phyloP scores from a whole-genome alignment of 805 yeast species.

The Kazachstania bromeliacearum region DNA sequence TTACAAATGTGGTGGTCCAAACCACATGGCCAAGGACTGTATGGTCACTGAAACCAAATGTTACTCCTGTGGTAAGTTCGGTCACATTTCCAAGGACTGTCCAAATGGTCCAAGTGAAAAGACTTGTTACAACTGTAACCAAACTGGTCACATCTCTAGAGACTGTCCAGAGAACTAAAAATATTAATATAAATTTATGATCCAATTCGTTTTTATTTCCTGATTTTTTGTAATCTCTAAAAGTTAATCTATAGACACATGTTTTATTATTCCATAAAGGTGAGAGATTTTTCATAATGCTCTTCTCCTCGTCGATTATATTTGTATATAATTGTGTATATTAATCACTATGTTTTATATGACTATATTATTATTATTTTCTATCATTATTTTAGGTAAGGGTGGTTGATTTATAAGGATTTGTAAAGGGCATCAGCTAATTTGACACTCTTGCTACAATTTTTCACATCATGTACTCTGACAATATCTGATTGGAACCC shows the following conservation, averaged over 20 bases:
- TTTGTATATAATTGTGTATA: neutral
- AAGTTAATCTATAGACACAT: too few species aligned
- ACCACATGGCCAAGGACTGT: conserved; percentile 89
- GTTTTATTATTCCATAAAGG: too few species aligned
- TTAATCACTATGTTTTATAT: neutral
- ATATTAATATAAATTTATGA: too few species aligned
- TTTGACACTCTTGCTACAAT: conserved; percentile 42
- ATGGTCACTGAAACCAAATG: conserved; percentile 69
- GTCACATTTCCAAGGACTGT: conserved; percentile 86
- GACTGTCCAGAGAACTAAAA: conserved; percentile 52
- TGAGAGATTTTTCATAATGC: too few species aligned
- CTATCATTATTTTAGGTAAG: too few species aligned
- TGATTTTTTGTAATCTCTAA: too few species aligned
- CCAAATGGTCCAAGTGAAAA: conserved; percentile 44
- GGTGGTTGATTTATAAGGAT: neutral
- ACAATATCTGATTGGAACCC: conserved; percentile 71
- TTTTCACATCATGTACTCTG: conserved; percentile 76
- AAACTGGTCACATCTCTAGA: conserved; percentile 77
- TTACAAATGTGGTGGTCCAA: conserved; percentile 88
- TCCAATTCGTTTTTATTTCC: too few species aligned
- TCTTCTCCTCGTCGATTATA: too few species aligned
- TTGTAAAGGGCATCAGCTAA: conserved; percentile 57
- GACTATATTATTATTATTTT: neutral
- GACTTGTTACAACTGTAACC: conserved; percentile 40
- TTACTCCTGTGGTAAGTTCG: conserved; percentile 85